Base-by-base conservation (phyloP, 768 basidiomycete genomes). In the Cystoderma amianthinum region DNA sequence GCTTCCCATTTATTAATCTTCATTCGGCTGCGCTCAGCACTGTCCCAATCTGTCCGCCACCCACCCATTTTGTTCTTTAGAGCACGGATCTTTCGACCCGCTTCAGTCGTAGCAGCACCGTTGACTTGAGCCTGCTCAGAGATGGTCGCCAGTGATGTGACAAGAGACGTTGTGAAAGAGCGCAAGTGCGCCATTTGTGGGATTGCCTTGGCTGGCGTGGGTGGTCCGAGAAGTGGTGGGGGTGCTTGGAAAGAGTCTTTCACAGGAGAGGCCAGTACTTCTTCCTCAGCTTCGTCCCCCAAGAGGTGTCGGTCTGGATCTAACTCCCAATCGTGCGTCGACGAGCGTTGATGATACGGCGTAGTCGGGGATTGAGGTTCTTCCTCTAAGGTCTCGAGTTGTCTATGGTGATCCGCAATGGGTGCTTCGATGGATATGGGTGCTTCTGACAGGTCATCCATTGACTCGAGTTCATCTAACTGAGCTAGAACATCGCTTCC, bases 81-180 rank as follows among this genome's bases (percentile, higher is more conserved):
- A 11, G 85, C 85, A 37, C 90, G 82, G 32, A 94, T 80, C 61
- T 87, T 90, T 28, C 90, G 75, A 35, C 87, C 88, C 0, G 89
- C 84, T 43, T 94, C 90, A 1, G 88, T 80, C 7, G 86, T 83
- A 3, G 82, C 84, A 1, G 85, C 91, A 7, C 82, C 80, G 52
- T 90, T 89, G 38, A 91, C 87, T 56, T 94, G 90, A 11, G 88
- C 85, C 45, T 91, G 86, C 52, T 94, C 90, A 18, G 85, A 88
- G 48, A 92, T 78, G 23, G 80, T 76, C 2, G 80, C 74, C 34
- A 94, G 72, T 9, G 87, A 84, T 17, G 80, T 64, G 35, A 85
- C 79, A 39, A 92, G 75, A 6, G 86, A 83, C 6, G 79, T 59
- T 0, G 90, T 93, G 56, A 80, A 74, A 17, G 78, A 72, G 32